Base-by-base conservation (phyloP, 805 yeast species). In the Kuraishia piskuri region DNA sequence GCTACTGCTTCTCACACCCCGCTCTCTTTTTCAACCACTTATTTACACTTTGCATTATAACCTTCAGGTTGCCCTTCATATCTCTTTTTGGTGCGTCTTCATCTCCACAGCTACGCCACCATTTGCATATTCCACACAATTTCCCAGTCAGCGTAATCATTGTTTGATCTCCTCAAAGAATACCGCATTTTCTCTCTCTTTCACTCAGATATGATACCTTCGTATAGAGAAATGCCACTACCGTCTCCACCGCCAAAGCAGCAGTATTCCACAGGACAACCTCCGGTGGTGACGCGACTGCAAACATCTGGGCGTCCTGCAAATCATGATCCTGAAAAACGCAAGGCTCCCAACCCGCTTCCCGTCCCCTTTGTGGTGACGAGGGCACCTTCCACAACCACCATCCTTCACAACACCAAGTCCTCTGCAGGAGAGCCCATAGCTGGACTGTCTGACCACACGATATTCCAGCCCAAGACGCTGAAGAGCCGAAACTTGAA, bases 401-500 rank as follows among this genome's bases (percentile, higher is more conserved):
- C 40, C 40, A 31, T 31, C 9, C 40, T 31, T 10, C 40, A 31
- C 17, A 31, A 31, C 17, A 7, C 40, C 40, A 31, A 31, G 17
- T 31, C 40, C 9, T 12, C n/a, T 12, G 40, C 40, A 6, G 40
- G 40, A 5, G 40, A 31, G 40, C 40, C 40, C 17, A 31, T 31
- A 31, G 17, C 17, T 5, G 40, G 40, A 10, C 40, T 31, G 9
- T 31, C 40, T 31, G 40, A 31, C 17, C 8, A 31, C 24, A 20
- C 51, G 23, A 52, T 48, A 48, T 48, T 54, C 36, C 25, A 22
- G 22, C 52, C 52, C 12, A 78, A 72, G 59, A 72, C 85, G 1
- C 62, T 83, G 53, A 79, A 78, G 57, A 71, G 88, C 58, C 70
- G 80, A 53, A 85, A 85, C 60, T 65, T 82, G 58, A 85, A 85